Evolutionary conservation across 768 basidiomycete species (phyloP), one percentile per base, ranked within the genome.

Genomic region (Suillus variegatus): DNA sequence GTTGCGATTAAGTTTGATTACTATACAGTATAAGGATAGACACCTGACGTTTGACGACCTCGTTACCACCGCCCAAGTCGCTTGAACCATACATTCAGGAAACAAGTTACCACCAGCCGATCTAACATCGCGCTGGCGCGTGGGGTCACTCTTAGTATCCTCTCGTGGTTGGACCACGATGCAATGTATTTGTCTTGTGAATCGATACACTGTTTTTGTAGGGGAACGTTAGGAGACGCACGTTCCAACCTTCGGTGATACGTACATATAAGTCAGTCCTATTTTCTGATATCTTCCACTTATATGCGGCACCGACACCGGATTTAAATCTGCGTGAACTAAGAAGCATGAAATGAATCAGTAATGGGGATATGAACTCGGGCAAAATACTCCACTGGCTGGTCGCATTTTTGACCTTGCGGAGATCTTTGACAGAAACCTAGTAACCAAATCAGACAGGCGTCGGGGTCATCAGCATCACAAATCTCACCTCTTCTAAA

Each of bases 321-420:
- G 74, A 83, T 68, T 82, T 86, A 77, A 87, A 87, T 35, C 86
- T 75, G 64, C 86, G 82, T 13, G 86, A 87, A 64, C 86, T 85
- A 56, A 38, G 40, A 38, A 38, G 14, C 38, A 49, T 36, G 72
- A 36, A 70, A 65, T n/a, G 49, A 35, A 43, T 60, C 41, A 25
- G 25, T 25, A 3, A 40, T 16, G 13, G 10, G 13, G n/a, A 54
- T 22, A 32, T 22, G n/a, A 20, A 6, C 12, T 54, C 6, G 12
- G 28, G 5, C 43, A 25, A 28, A 22, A 32, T 2, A 58, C 71
- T 81, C 68, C 65, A 86, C 86, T 81, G 78, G 82, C 87, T 85
- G 16, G 74, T 76, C 12, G 75, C 67, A 64, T 84, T 86, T 73
- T 87, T 86, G 40, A 70, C 65, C 68, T 74, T 83, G 52, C 86